phyloP scores from a whole-genome alignment of 495 filamentous ascomycete species.

The Podospora australis region DNA sequence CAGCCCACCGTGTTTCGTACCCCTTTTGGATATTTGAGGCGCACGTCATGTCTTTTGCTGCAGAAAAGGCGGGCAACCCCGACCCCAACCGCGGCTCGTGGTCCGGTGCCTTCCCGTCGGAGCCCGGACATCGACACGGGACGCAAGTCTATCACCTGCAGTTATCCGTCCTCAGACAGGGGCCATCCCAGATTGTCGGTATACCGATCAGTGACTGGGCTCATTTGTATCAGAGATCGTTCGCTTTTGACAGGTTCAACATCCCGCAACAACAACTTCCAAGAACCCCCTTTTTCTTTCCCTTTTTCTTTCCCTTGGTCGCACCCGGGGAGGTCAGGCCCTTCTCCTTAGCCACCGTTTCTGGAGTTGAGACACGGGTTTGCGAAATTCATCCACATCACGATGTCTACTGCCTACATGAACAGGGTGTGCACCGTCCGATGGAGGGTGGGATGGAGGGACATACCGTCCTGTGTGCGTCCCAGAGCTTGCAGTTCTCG shows the following conservation, averaged over 20 bases:
- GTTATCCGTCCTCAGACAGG: slow-evolving; percentile 12
- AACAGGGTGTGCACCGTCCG: neutral
- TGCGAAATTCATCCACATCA: slow-evolving; percentile 1
- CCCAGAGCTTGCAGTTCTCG: too few relatives aligned
- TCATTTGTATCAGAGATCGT: slow-evolving; percentile 9
- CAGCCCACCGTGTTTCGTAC: neutral
- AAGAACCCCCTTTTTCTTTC: too few relatives aligned
- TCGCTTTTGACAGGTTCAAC: slow-evolving; percentile 1
- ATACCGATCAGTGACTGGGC: slow-evolving; percentile 12
- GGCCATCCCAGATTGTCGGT: slow-evolving; percentile 7
- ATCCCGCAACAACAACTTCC: too few relatives aligned
- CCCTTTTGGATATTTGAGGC: slow-evolving; percentile 1
- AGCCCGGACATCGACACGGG: slow-evolving; percentile 7
- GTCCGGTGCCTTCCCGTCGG: slow-evolving; percentile 3
- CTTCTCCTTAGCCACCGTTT: slow-evolving; percentile 7
- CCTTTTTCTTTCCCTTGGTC: too few relatives aligned
- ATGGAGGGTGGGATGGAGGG: too few relatives aligned
- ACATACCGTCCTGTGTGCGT: neutral
- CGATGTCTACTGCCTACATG: neutral
- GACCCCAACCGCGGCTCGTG: neutral
- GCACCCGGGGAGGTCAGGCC: neutral
- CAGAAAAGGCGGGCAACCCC: neutral
- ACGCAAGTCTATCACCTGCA: slow-evolving; percentile 8
- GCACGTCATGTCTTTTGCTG: slow-evolving; percentile 11
- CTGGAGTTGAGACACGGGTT: slow-evolving; percentile 6